Evolutionary conservation across 2,329 filamentous ascomycete species (phyloP).

Genomic region (Botrytis aclada): DNA sequence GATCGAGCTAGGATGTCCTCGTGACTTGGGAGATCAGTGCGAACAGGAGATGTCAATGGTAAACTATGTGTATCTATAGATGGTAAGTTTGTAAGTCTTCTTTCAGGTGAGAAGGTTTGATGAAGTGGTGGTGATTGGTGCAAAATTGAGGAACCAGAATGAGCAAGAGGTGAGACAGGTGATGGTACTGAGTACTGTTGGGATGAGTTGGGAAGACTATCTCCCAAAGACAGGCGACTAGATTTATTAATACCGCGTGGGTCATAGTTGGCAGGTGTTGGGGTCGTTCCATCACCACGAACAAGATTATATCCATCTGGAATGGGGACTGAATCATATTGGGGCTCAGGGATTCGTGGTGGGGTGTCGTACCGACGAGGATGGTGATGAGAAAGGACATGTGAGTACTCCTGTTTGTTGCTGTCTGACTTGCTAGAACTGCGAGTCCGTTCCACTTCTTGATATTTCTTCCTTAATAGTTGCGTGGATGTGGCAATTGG

Average conservation of each 20-base stretch:
- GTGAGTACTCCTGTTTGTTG: neutral
- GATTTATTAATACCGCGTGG: conserved; percentile 25
- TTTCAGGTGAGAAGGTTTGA: neutral
- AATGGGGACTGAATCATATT: conserved; percentile 37
- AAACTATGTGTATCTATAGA: neutral
- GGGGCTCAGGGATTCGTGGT: conserved; percentile 27
- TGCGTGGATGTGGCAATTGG: neutral
- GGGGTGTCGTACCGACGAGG: conserved; percentile 18
- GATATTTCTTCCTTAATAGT: neutral
- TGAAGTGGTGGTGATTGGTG: neutral
- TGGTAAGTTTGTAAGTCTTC: conserved; percentile 1
- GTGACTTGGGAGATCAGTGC: conserved; percentile 23
- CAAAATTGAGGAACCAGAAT: neutral
- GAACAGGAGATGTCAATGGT: conserved; percentile 16
- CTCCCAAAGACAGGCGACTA: conserved; percentile 17
- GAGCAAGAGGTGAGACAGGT: conserved; percentile 2
- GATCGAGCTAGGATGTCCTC: conserved; percentile 36
- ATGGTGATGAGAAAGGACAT: conserved; percentile 21
- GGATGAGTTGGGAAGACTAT: conserved; percentile 20
- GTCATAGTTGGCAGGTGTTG: conserved; percentile 32
- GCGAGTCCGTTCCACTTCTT: neutral
- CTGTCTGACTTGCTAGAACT: neutral
- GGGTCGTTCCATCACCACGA: conserved; percentile 31
- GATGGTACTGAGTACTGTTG: conserved; percentile 15
- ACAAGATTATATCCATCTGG: conserved; percentile 36